Evolutionary conservation across 2,329 filamentous ascomycete genomes (phyloP).

Genomic region (Colletotrichum lini): DNA sequence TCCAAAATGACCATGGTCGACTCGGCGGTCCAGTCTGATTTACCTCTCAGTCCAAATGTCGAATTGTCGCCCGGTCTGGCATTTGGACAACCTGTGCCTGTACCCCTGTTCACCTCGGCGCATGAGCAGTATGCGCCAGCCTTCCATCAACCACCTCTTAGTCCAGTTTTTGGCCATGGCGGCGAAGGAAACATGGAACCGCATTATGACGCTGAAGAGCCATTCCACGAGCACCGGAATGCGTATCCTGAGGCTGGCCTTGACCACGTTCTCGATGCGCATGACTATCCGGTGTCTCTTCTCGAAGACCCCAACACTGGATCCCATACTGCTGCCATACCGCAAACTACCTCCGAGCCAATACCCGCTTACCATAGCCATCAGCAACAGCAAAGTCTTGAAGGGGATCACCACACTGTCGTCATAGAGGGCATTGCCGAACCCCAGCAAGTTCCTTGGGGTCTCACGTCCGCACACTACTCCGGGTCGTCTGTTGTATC

Average conservation of each 20-base stretch:
- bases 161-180: slow-evolving; percentile 24
- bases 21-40: slow-evolving; percentile 35
- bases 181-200: slow-evolving; percentile 13
- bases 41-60: background rate
- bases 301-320: slow-evolving; percentile 32
- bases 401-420: slow-evolving; percentile 16
- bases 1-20: slow-evolving; percentile 38
- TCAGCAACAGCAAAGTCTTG: slow-evolving; percentile 10
- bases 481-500: background rate
- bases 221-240: slow-evolving; percentile 23
- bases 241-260: slow-evolving; percentile 35
- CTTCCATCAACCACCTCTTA: slow-evolving; percentile 27
- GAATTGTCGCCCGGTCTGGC: background rate
- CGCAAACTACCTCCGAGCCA: slow-evolving; percentile 16
- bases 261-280: slow-evolving; percentile 14
- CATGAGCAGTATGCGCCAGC: slow-evolving; percentile 30
- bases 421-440: slow-evolving; percentile 35
- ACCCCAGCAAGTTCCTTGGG: slow-evolving; percentile 39
- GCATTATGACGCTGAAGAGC: slow-evolving; percentile 11
- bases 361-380: slow-evolving; percentile 17
- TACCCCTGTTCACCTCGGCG: slow-evolving; percentile 31
- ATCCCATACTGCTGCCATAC: background rate
- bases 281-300: slow-evolving; percentile 31
- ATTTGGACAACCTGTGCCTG: slow-evolving; percentile 20
- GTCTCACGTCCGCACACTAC: slow-evolving; percentile 27